Conservation (phyloP, 768 basidiomycete genomes). For the Boletellus emodensis region DNA sequence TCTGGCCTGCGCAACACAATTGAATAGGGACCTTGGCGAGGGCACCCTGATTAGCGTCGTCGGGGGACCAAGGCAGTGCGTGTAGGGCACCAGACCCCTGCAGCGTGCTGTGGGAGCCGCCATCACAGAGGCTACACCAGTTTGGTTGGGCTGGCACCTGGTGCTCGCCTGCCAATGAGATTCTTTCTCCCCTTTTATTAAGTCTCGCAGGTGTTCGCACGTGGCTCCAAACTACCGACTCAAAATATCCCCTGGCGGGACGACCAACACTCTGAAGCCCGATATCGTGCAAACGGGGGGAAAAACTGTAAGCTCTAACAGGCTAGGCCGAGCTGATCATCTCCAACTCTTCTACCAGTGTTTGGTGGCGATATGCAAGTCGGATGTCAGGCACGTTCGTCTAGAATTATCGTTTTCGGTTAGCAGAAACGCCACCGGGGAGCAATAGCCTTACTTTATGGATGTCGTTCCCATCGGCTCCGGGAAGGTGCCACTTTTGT, state of each 20-base stretch:
- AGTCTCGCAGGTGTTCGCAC: background rate
- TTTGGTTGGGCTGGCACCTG: background rate
- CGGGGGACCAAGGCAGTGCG: no score
- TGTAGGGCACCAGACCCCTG: background rate
- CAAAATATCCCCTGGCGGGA: no score
- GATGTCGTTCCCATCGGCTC: slow-evolving; percentile 92
- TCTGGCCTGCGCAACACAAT: background rate
- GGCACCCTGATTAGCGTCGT: no score
- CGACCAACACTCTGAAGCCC: background rate
- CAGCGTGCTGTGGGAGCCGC: background rate
- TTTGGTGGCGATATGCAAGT: slow-evolving; percentile 86
- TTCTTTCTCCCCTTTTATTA: background rate
- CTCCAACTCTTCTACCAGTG: slow-evolving; percentile 79
- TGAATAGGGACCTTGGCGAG: background rate
- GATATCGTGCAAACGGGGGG: background rate
- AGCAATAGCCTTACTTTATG: slow-evolving; percentile 61
- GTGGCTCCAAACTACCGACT: background rate
- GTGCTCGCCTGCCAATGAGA: background rate
- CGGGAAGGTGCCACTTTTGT: slow-evolving; percentile 88
- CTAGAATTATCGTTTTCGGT: slow-evolving; percentile 35
- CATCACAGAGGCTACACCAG: background rate
- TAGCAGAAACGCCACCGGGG: slow-evolving; percentile 1
- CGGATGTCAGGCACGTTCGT: slow-evolving; percentile 97
- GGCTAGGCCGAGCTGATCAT: slow-evolving; percentile 45
- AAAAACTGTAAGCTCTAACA: background rate